Evolutionary conservation across 2,329 filamentous ascomycete genomes (phyloP).

Genomic region (Coleophoma cylindrospora): DNA sequence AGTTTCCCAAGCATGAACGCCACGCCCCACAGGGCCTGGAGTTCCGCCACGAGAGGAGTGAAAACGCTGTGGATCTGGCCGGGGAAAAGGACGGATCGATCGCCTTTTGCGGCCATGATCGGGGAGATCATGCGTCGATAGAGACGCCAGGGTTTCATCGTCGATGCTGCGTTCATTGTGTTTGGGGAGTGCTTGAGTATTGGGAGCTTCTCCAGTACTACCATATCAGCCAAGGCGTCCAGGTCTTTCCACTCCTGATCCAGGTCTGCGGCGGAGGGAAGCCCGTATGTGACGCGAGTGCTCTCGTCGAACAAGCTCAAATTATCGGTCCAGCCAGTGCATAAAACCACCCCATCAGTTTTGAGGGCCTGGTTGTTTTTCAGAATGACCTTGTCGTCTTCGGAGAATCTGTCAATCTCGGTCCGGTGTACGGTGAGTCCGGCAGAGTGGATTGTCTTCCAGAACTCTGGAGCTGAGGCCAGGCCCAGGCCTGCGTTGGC

Average conservation of each 20-base stretch:
- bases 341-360: slow-evolving; percentile 21
- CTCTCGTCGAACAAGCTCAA: slow-evolving; percentile 21
- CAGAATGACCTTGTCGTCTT: slow-evolving; percentile 13
- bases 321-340: slow-evolving; percentile 24
- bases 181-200: slow-evolving; percentile 14
- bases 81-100: too few species aligned
- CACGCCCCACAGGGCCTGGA: too few species aligned
- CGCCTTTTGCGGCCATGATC: slow-evolving; percentile 15
- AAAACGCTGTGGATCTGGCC: too few species aligned
- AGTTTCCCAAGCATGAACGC: too few species aligned
- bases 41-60: too few species aligned
- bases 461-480: slow-evolving; percentile 28
- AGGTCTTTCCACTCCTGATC: slow-evolving; percentile 16
- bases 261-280: slow-evolving; percentile 10
- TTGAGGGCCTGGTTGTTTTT: slow-evolving; percentile 7
- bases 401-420: slow-evolving; percentile 17
- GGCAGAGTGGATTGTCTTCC: slow-evolving; percentile 25
- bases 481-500: slow-evolving; percentile 25
- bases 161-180: slow-evolving; percentile 8
- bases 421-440: slow-evolving; percentile 20
- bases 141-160: slow-evolving; percentile 17
- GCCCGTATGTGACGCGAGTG: slow-evolving; percentile 16
- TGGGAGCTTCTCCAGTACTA: slow-evolving; percentile 20
- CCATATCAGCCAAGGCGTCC: slow-evolving; percentile 16
- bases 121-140: slow-evolving; percentile 20